Conservation (phyloP, 495 filamentous ascomycete species). For the Talaromyces trachyspermus region DNA sequence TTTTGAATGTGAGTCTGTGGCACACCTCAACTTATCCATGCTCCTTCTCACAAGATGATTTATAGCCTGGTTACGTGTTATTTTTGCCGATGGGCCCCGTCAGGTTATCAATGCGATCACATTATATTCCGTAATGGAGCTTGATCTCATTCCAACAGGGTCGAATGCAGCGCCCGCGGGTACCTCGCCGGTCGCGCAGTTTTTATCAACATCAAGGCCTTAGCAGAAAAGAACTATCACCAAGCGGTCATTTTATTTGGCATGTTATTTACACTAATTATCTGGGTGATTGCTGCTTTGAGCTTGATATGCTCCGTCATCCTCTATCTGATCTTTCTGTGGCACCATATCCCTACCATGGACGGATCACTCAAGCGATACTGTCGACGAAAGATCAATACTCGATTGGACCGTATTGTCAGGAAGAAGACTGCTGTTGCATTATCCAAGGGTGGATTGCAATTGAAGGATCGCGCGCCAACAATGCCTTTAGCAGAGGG, state of each 20-base stretch:
- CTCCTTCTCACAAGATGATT: constrained; percentile 3
- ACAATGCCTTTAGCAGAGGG: constrained; percentile 44
- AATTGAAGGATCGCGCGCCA: constrained; percentile 50
- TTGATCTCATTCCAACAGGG: constrained; percentile 58
- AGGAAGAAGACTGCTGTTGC: constrained; percentile 77
- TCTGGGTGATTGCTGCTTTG: constrained; percentile 80
- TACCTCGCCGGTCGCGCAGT: constrained; percentile 45
- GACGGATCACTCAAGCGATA: constrained; percentile 78
- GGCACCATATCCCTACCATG: constrained; percentile 71
- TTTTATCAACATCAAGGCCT: constrained; percentile 66
- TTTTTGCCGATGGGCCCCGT: constrained; percentile 85
- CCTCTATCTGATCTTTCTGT: constrained; percentile 81
- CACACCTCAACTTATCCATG: no score
- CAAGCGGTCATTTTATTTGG: constrained; percentile 75
- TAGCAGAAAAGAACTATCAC: constrained; percentile 61
- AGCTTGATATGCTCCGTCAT: constrained; percentile 63
- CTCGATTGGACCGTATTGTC: constrained; percentile 72
- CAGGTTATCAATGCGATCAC: constrained; percentile 85
- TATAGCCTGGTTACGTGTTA: constrained; percentile 74
- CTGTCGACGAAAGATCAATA: constrained; percentile 84
- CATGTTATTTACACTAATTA: constrained; percentile 85
- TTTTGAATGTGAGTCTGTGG: constrained; percentile 73
- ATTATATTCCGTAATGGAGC: constrained; percentile 67
- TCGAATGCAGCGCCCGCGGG: constrained; percentile 45
- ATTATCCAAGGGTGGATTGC: constrained; percentile 59